Percentiles rank a stretch among this genome's conserved stretches.
Conservation (phyloP, 1,139 yeast genomes). For the Protomyces gravidus region DNA sequence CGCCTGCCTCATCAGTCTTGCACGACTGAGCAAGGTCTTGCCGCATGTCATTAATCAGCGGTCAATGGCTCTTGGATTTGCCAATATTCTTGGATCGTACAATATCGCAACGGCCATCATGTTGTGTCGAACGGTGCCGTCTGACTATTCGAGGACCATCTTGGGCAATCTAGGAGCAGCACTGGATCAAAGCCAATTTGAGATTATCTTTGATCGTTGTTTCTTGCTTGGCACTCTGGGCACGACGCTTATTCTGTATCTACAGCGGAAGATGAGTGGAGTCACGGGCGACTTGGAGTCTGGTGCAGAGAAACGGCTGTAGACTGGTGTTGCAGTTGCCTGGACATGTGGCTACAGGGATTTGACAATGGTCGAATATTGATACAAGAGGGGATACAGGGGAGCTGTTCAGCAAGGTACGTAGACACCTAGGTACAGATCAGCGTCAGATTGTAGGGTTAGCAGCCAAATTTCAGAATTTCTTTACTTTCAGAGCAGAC, state of each 20-base stretch:
- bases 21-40: constrained; percentile 38
- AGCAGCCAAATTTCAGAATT: too few relatives aligned
- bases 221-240: constrained; percentile 56
- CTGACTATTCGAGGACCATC: constrained; percentile 52
- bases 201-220: constrained; percentile 74
- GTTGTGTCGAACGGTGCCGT: constrained; percentile 69
- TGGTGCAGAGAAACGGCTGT: constrained; percentile 34
- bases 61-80: constrained; percentile 48
- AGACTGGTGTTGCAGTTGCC: too few relatives aligned
- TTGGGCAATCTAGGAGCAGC: constrained; percentile 50
- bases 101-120: constrained; percentile 74
- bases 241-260: constrained; percentile 48
- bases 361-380: too few relatives aligned
- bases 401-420: too few relatives aligned
- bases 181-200: constrained; percentile 58
- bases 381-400: too few relatives aligned
- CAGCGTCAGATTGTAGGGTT: too few relatives aligned
- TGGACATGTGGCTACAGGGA: too few relatives aligned
- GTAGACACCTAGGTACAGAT: too few relatives aligned
- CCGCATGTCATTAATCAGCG: constrained; percentile 35
- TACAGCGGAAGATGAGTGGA: constrained; percentile 33
- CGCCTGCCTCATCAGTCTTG: constrained; percentile 39
- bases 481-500: too few relatives aligned
- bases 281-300: constrained; percentile 31
- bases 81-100: constrained; percentile 72